Percentiles rank a stretch among this genome's conserved stretches.
Evolutionary conservation across 257 asterid genomes (phyloP).

Genomic region (Eucommia ulmoides): DNA sequence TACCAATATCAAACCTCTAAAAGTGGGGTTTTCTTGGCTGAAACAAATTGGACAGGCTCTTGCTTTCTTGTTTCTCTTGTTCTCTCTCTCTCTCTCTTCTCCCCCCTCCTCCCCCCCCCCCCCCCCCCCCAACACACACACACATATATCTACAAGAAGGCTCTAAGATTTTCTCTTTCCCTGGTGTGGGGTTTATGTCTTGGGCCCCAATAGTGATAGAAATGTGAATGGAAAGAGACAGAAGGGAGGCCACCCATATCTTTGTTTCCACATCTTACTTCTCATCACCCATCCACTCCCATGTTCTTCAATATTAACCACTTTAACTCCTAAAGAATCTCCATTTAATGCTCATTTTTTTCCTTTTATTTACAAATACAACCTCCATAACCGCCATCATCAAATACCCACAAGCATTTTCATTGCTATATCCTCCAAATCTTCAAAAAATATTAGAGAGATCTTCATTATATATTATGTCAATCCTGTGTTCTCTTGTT

Average conservation of each 20-base stretch:
- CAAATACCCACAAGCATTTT: neutral
- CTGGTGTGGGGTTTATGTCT: slow-evolving; percentile 14
- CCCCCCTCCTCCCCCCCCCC: too few relatives aligned
- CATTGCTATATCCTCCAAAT: neutral
- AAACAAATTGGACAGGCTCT: slow-evolving; percentile 52
- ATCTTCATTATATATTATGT: slow-evolving; percentile 26
- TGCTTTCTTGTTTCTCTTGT: slow-evolving; percentile 46
- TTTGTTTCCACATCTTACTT: slow-evolving; percentile 16
- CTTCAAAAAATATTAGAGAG: neutral
- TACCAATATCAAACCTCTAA: slow-evolving; percentile 11
- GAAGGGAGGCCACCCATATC: slow-evolving; percentile 42
- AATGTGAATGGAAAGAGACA: slow-evolving; percentile 40
- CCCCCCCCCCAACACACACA: too few relatives aligned
- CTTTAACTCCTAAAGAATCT: slow-evolving; percentile 14
- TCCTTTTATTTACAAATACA: slow-evolving; percentile 13
- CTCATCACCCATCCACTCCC: slow-evolving; percentile 49
- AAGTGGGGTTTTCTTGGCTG: slow-evolving; percentile 42
- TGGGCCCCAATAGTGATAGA: slow-evolving; percentile 13
- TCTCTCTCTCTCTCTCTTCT: slow-evolving; percentile 5
- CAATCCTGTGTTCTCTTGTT: slow-evolving; percentile 15
- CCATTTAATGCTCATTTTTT: slow-evolving; percentile 38
- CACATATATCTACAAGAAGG: slow-evolving; percentile 7
- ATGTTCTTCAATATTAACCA: slow-evolving; percentile 32
- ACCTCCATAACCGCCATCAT: neutral
- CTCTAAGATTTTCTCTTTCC: slow-evolving; percentile 5